These are phyloP conservation scores for Zea luxurians DNA, from an alignment of 176 grass and related monocot genomes.

Conservation along the genomic window DNA sequence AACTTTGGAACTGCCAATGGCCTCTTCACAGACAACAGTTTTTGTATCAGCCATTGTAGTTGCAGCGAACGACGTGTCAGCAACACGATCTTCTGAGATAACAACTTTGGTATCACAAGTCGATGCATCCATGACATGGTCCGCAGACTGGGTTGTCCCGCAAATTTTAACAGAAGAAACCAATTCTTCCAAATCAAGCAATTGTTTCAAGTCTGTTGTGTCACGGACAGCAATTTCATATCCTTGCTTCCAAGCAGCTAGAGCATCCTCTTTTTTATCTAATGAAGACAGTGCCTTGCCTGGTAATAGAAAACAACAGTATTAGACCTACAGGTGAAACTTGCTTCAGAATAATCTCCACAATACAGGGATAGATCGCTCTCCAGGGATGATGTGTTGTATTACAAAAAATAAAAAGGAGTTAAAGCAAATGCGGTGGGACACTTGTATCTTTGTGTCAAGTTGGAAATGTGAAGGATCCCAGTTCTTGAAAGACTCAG, in stretches of 20 bases:
- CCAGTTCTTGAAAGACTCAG: not conserved
- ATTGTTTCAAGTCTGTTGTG: constrained; percentile 80
- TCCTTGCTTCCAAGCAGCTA: constrained; percentile 80
- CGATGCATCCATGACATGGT: constrained; percentile 47
- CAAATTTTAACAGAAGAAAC: constrained; percentile 60
- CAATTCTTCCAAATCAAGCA: constrained; percentile 89
- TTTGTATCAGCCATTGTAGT: constrained; percentile 57
- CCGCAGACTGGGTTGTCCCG: constrained; percentile 39
- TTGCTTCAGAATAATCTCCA: not conserved
- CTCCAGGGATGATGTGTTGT: not conserved
- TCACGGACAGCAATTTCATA: constrained; percentile 73
- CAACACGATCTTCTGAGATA: constrained; percentile 73
- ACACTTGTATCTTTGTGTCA: not conserved
- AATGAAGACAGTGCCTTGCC: constrained; percentile 76
- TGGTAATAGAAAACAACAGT: constrained; percentile 35
- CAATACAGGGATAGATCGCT: not conserved
- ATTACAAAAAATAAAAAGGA: not conserved
- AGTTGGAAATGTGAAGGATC: not conserved
- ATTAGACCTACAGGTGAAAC: constrained; percentile 2
- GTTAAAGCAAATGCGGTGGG: not conserved
- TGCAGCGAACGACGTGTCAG: constrained; percentile 36
- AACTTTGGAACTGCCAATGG: constrained; percentile 35
- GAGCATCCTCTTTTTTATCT: constrained; percentile 82
- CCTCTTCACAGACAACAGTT: constrained; percentile 80
- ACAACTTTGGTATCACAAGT: constrained; percentile 92